These are phyloP conservation scores for Aspergillus tubingensis DNA, from an alignment of 2,329 filamentous ascomycete genomes.

Conservation along the genomic window DNA sequence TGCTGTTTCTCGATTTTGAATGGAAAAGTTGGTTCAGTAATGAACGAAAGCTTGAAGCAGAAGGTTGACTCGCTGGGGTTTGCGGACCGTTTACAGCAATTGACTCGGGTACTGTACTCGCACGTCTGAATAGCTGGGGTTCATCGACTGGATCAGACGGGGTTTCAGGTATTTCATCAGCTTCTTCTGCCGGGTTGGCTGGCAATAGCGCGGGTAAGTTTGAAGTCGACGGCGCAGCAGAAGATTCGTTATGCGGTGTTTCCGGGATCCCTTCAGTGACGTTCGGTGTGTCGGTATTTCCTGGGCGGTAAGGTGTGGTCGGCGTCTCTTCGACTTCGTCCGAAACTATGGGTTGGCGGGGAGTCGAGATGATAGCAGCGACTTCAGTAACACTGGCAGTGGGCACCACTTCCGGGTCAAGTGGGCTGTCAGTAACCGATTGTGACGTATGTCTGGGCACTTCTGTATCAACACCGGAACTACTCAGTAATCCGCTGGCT, in stretches of 20 bases:
- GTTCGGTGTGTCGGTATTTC: too few species aligned
- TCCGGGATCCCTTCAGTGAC: not conserved
- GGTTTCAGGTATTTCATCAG: slow-evolving; percentile 27
- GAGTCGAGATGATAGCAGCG: slow-evolving; percentile 15
- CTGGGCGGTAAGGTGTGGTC: not conserved
- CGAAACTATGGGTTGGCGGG: slow-evolving; percentile 18
- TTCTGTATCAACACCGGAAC: not conserved
- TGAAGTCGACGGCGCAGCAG: not conserved
- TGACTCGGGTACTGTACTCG: slow-evolving; percentile 13
- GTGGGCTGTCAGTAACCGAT: not conserved
- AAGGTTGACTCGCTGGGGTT: not conserved
- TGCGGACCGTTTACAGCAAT: not conserved
- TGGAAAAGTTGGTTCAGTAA: not conserved
- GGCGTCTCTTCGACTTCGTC: slow-evolving; percentile 13
- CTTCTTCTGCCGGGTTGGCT: not conserved
- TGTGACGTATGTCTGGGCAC: not conserved
- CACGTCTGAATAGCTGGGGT: not conserved
- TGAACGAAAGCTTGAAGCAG: not conserved
- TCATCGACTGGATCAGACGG: slow-evolving; percentile 11
- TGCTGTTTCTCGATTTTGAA: slow-evolving; percentile 1
- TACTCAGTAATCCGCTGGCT: not conserved
- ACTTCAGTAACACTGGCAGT: slow-evolving; percentile 17
- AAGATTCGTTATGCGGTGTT: not conserved
- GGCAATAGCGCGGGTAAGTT: not conserved
- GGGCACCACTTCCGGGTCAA: not conserved